Percentiles rank a stretch among this genome's conserved stretches.
Conservation (phyloP, 1,139 yeast species). For the Candida albicans region DNA sequence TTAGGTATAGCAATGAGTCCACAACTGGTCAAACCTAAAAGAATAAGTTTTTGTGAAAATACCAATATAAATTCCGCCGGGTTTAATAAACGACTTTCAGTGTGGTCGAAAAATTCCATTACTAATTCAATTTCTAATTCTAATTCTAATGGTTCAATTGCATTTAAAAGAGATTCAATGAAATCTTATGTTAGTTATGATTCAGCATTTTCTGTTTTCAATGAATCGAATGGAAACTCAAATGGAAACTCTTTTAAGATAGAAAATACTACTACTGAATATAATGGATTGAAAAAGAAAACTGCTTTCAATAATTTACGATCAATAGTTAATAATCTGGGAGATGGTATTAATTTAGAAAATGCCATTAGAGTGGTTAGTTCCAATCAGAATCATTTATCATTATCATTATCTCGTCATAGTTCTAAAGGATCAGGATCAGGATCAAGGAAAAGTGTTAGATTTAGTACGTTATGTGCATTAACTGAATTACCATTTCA, state of each 20-base stretch:
- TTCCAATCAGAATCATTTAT: too few relatives aligned
- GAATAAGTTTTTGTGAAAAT: slow-evolving; percentile 31
- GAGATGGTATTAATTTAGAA: slow-evolving; percentile 13
- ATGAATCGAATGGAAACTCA: slow-evolving; percentile 21
- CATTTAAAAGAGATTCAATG: slow-evolving; percentile 36
- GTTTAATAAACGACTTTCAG: slow-evolving; percentile 27
- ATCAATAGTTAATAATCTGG: background rate
- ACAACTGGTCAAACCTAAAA: slow-evolving; percentile 19
- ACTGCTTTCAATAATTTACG: slow-evolving; percentile 40
- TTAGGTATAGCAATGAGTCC: slow-evolving; percentile 49
- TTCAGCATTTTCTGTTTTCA: slow-evolving; percentile 48
- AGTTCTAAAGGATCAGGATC: slow-evolving; percentile 6
- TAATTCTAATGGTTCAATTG: slow-evolving; percentile 28
- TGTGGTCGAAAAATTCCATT: slow-evolving; percentile 13
- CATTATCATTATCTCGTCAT: slow-evolving; percentile 7
- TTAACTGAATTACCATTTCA: slow-evolving; percentile 45
- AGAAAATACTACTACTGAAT: slow-evolving; percentile 7
- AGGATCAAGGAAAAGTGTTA: slow-evolving; percentile 24
- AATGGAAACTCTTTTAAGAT: background rate
- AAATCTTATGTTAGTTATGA: slow-evolving; percentile 58
- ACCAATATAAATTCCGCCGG: slow-evolving; percentile 15
- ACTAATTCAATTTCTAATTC: too few relatives aligned
- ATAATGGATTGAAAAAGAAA: slow-evolving; percentile 34
- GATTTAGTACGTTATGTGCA: slow-evolving; percentile 42
- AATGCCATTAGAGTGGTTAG: slow-evolving; percentile 21